A percentile compares a stretch with the other conserved stretches of the same genome.
Conservation (phyloP, 345 rosid genomes). For the Noccaea bulbosa region DNA sequence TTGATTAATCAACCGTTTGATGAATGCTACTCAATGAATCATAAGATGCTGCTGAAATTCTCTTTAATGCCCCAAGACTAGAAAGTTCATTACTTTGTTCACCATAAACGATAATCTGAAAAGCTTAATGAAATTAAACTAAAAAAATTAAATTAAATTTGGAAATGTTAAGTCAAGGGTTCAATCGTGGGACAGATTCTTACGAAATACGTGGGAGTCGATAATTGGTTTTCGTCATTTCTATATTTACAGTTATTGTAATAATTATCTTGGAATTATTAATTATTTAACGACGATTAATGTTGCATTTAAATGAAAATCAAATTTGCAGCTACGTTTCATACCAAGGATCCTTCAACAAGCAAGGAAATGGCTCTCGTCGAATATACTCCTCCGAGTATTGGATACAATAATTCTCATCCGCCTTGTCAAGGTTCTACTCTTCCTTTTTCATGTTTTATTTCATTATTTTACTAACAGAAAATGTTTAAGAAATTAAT, state of each 20-base stretch:
- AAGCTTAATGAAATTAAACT: background rate
- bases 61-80: slow-evolving; percentile 22
- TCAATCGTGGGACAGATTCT: slow-evolving; percentile 27
- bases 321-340: slow-evolving; percentile 51
- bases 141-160: background rate
- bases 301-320: background rate
- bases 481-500: slow-evolving; percentile 24
- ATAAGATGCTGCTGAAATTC: background rate
- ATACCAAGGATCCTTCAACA: slow-evolving; percentile 48
- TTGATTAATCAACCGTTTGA: slow-evolving; percentile 6
- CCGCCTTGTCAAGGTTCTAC: slow-evolving; percentile 53
- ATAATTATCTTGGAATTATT: background rate
- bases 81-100: background rate
- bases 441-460: background rate
- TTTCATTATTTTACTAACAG: background rate
- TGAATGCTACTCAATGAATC: slow-evolving; percentile 17
- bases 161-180: slow-evolving; percentile 6
- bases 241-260: background rate
- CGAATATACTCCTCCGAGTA: slow-evolving; percentile 57
- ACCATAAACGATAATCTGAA: background rate
- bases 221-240: slow-evolving; percentile 22
- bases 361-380: slow-evolving; percentile 63
- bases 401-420: slow-evolving; percentile 42
- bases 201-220: slow-evolving; percentile 12
- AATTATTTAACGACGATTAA: background rate